Base-by-base conservation (phyloP, 768 basidiomycete genomes). In the Boletus speciosus region DNA sequence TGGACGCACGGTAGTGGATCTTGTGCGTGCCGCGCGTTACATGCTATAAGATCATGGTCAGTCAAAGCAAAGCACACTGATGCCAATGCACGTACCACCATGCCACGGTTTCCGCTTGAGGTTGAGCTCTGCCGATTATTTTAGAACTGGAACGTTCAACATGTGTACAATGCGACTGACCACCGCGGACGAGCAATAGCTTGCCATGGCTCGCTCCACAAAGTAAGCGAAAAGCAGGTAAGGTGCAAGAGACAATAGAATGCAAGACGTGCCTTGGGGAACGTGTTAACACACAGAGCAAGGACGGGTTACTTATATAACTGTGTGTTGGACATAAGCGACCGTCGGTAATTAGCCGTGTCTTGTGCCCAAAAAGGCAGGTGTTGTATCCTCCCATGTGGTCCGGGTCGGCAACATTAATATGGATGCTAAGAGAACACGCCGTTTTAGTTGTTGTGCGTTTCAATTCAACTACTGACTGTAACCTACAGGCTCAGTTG, bases 1-100 rank as follows among this genome's bases (percentile, higher is more conserved):
- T 76, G 38, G 78, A 73, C 27, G 77, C 74, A 25, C 76, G 74
- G 61, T 86, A 90, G 69, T 82, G 85, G 39, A 90, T 76, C 71
- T 83, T 84, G 58, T 83, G 79, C 1, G 78, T 80, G 50, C 85
- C 85, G 16, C 60, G 68, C 32, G 74, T 68, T 10, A 52, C 65
- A 36, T 69, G 60, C 69, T 70, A 38, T 10, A 15, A 35, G 29
- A 47, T 38, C 21, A 32, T 4, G 51, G 57, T 43, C 54, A 61
- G 45, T 39, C n/a, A 19, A 27, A 16, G 36, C 16, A n/a, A 19
- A 37, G 6, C 15, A 8, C 4, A 21, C 5, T 0, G 23, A 27
- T 27, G 23, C 14, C 16, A 57, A 21, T 23, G 12, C 5, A 31
- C 53, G 2, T 50, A 69, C 71, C 49, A 61, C 41, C 37, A 39